Evolutionary conservation across 129 eudicot species (phyloP).

Genomic region (Ambrosia artemisiifolia): DNA sequence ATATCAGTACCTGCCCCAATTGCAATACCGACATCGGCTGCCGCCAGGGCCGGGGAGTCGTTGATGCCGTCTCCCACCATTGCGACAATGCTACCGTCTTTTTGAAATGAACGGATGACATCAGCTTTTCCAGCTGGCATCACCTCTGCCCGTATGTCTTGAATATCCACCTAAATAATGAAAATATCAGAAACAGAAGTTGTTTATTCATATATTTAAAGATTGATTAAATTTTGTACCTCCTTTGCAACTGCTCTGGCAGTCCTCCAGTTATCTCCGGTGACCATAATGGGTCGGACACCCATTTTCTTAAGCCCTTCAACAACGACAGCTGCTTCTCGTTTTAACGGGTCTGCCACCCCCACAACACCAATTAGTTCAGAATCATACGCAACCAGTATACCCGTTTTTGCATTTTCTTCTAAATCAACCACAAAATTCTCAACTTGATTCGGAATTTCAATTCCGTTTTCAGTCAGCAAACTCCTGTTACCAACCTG

Average conservation of each 20-base stretch:
- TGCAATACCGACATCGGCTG: slow-evolving; percentile 96
- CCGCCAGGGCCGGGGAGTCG: slow-evolving; percentile 93
- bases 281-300: slow-evolving; percentile 90
- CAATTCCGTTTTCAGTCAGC: slow-evolving; percentile 59
- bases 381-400: slow-evolving; percentile 69
- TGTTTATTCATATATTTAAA: not conserved
- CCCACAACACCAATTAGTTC: slow-evolving; percentile 75
- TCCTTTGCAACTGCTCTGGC: slow-evolving; percentile 92
- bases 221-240: slow-evolving; percentile 32
- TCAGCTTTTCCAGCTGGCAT: slow-evolving; percentile 98
- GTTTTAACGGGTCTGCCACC: slow-evolving; percentile 86
- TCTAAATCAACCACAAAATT: slow-evolving; percentile 77
- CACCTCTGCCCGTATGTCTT: slow-evolving; percentile 86
- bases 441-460: slow-evolving; percentile 53
- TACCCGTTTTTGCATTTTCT: slow-evolving; percentile 84
- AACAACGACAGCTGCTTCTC: slow-evolving; percentile 94
- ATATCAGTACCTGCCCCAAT: slow-evolving; percentile 96
- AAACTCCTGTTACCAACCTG: slow-evolving; percentile 94
- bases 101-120: slow-evolving; percentile 77
- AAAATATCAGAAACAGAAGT: not conserved
- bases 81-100: slow-evolving; percentile 80
- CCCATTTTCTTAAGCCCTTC: slow-evolving; percentile 96
- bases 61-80: slow-evolving; percentile 99
- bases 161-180: slow-evolving; percentile 61
- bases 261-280: slow-evolving; percentile 98